A percentile compares a stretch with the other conserved stretches of the same genome.
Conservation (phyloP, 768 basidiomycete species). For the Boletus tylopilopsis region DNA sequence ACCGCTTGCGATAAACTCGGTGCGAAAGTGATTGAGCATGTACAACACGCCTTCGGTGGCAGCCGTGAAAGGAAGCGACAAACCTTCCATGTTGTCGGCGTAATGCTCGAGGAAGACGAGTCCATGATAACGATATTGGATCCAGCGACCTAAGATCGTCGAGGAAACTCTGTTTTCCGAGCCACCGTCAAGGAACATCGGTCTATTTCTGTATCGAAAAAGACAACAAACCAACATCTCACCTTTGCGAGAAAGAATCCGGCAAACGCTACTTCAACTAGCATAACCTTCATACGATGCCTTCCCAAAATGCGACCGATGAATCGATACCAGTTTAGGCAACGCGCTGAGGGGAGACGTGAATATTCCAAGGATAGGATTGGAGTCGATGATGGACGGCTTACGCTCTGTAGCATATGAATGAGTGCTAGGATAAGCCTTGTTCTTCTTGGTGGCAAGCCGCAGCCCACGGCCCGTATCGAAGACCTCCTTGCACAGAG, state of each 20-base stretch:
- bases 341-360: constrained; percentile 57
- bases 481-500: constrained; percentile 89
- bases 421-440: constrained; percentile 93
- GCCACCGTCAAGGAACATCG: constrained; percentile 57
- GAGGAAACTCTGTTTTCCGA: constrained; percentile 86
- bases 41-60: constrained; percentile 68
- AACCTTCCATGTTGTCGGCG: constrained; percentile 77
- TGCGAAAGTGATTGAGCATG: background rate
- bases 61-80: constrained; percentile 87
- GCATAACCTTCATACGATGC: constrained; percentile 94
- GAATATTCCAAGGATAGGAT: background rate
- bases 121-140: constrained; percentile 87
- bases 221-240: constrained; percentile 3
- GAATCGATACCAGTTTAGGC: constrained; percentile 88
- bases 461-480: constrained; percentile 93
- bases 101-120: constrained; percentile 93
- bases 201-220: background rate
- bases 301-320: constrained; percentile 91
- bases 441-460: constrained; percentile 86
- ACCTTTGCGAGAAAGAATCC: constrained; percentile 92
- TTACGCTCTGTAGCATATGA: constrained; percentile 83
- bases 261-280: constrained; percentile 93
- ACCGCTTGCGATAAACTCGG: background rate
- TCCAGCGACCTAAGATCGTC: constrained; percentile 93
- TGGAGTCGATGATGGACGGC: constrained; percentile 19